Conservation (phyloP, 2,329 filamentous ascomycete species). For the Fusarium nisikadoi region DNA sequence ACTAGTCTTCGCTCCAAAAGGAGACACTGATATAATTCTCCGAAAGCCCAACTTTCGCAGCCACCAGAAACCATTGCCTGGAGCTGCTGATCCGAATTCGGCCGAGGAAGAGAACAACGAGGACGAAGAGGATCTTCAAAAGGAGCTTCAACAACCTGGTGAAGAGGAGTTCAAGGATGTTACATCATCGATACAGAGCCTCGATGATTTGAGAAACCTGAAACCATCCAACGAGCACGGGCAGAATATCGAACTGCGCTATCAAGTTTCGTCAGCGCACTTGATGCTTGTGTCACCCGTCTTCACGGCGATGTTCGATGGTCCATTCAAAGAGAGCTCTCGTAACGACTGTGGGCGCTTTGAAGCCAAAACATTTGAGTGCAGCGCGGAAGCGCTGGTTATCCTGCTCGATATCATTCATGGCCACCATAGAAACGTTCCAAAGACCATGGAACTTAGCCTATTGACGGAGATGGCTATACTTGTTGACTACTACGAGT, state of each 20-base stretch:
- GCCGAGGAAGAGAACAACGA: fast-evolving
- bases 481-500: constrained; percentile 44
- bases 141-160: fast-evolving
- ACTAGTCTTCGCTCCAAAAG: background rate
- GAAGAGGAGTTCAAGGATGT: fast-evolving
- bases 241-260: background rate
- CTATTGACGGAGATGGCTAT: constrained; percentile 38
- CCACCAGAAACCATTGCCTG: fast-evolving
- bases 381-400: constrained; percentile 32
- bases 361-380: background rate
- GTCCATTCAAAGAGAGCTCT: fast-evolving
- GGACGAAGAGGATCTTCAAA: background rate
- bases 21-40: fast-evolving
- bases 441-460: background rate
- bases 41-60: background rate
- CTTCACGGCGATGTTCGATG: background rate
- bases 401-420: constrained; percentile 42
- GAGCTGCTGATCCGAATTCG: fast-evolving
- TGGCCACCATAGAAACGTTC: constrained; percentile 30
- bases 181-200: fast-evolving
- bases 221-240: fast-evolving
- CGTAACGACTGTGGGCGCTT: fast-evolving
- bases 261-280: background rate
- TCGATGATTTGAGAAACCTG: background rate
- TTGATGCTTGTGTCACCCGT: background rate